These are phyloP conservation scores for Mortierella polycephala DNA, from an alignment of 371 early-diverging fungal genomes.

Conservation along the genomic window DNA sequence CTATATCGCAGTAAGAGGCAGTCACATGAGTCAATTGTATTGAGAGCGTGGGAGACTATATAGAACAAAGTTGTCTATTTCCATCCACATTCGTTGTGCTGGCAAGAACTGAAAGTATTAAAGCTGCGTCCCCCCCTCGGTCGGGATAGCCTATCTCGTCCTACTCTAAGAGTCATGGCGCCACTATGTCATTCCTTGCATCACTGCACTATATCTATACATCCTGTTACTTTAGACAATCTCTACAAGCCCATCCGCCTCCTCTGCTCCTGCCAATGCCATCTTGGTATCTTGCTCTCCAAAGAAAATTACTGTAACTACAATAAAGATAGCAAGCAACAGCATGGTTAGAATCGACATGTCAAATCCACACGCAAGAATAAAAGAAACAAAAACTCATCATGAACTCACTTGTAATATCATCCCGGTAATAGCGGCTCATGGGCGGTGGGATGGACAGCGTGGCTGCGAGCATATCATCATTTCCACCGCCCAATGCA, in stretches of 20 bases:
- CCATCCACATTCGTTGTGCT: too few species aligned
- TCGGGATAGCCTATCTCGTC: too few species aligned
- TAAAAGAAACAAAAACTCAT: background rate
- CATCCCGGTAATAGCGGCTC: constrained; percentile 87
- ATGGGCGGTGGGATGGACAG: constrained; percentile 56
- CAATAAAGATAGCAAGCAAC: background rate
- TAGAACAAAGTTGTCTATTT: too few species aligned
- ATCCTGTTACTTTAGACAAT: constrained; percentile 6
- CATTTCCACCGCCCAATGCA: constrained; percentile 72
- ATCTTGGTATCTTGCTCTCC: constrained; percentile 40
- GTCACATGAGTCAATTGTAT: too few species aligned
- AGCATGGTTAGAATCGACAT: background rate
- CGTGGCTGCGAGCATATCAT: constrained; percentile 45
- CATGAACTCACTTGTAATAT: constrained; percentile 74
- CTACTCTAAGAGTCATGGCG: too few species aligned
- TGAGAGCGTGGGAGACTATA: too few species aligned
- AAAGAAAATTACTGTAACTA: constrained; percentile 85
- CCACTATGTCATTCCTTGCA: too few species aligned
- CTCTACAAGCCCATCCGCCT: constrained; percentile 39
- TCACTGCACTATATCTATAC: too few species aligned
- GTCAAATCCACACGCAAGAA: background rate
- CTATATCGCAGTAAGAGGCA: too few species aligned
- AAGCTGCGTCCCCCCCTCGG: too few species aligned
- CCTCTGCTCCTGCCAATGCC: constrained; percentile 11
- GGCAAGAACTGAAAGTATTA: too few species aligned